Evolutionary conservation across 2,329 filamentous ascomycete genomes (phyloP), one percentile per base, ranked within the genome.

Genomic region (Pezicula radicicola): DNA sequence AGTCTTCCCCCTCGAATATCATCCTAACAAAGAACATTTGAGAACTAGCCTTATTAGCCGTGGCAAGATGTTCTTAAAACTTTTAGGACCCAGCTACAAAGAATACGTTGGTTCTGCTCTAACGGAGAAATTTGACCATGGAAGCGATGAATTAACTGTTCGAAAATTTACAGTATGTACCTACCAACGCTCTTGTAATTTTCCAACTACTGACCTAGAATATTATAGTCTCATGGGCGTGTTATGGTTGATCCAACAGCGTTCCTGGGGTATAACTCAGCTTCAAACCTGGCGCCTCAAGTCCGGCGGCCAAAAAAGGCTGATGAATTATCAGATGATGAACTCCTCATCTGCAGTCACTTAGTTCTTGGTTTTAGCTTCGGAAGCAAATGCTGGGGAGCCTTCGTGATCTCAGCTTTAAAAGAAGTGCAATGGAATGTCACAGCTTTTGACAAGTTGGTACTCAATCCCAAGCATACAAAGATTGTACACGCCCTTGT

Each of bases 361-460:
- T 84, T 95, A 0, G 89, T 96, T 0, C 79, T 95, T 2, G 92
- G 91, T 0, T 96, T 96, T 62, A 83, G 89, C 1, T 95, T 96
- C 66, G 83, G 83, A 1, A 90, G 96, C 70, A 96, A 96, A 71
- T 76, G 90, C 9, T 97, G 91, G 92, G 79, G 96, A 0, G 90
- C 96, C 66, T 91, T 96, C 62, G 85, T 84, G 0, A 85, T 97
- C 16, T 88, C 87, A 0, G 85, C 86, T 1, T 80, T 96, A 55
- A 80, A 82, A 42, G 88, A 95, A 4, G 93, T 96, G 55, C 78
- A 84, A 35, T 96, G 89, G 89, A 93, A 96, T 62, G 82, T 88
- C 40, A 79, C 83, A 13, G 91, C 91, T 0, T 96, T 93, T 70
- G 83, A 88, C 46, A 91, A 87, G 0, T 76, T 96, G 27, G 90